Percentiles rank a stretch among this genome's conserved stretches.
phyloP scores from a whole-genome alignment of 257 asterid species.

The Catharanthus roseus region DNA sequence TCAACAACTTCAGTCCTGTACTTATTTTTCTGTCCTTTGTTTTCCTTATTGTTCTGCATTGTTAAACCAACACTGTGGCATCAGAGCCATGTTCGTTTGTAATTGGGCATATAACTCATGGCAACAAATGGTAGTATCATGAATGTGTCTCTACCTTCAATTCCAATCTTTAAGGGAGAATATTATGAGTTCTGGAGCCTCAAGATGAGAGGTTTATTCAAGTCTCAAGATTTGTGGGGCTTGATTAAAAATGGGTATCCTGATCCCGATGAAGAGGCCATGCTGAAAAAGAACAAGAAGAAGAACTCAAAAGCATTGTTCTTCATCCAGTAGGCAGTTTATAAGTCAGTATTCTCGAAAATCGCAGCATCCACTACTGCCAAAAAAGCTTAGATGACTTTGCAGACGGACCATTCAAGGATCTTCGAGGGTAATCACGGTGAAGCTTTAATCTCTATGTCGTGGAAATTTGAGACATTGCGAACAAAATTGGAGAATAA shows the following conservation, averaged over 20 bases:
- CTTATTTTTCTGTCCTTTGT: too few relatives aligned
- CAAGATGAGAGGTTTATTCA: too few relatives aligned
- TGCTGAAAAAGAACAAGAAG: slow-evolving; percentile 1
- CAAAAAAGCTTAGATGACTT: not conserved
- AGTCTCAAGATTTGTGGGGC: slow-evolving; percentile 8
- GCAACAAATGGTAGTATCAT: too few relatives aligned
- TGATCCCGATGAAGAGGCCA: not conserved
- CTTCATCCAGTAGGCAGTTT: slow-evolving; percentile 3
- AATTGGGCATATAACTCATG: too few relatives aligned
- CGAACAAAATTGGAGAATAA: not conserved
- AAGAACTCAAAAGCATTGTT: slow-evolving; percentile 12
- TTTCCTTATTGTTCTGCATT: too few relatives aligned
- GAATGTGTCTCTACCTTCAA: too few relatives aligned
- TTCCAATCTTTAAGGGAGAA: too few relatives aligned
- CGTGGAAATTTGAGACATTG: not conserved
- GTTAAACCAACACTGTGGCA: too few relatives aligned
- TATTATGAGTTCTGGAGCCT: too few relatives aligned
- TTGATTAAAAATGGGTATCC: slow-evolving; percentile 5
- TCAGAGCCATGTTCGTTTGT: too few relatives aligned
- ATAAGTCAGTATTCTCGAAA: slow-evolving; percentile 3
- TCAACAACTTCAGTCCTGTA: too few relatives aligned
- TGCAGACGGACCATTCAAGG: slow-evolving; percentile 6
- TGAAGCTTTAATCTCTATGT: slow-evolving; percentile 3
- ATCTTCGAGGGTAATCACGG: not conserved
- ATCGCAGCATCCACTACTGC: not conserved